These are phyloP conservation scores for Fusarium bactridioides DNA, from an alignment of 2,329 filamentous ascomycete species.

Conservation along the genomic window DNA sequence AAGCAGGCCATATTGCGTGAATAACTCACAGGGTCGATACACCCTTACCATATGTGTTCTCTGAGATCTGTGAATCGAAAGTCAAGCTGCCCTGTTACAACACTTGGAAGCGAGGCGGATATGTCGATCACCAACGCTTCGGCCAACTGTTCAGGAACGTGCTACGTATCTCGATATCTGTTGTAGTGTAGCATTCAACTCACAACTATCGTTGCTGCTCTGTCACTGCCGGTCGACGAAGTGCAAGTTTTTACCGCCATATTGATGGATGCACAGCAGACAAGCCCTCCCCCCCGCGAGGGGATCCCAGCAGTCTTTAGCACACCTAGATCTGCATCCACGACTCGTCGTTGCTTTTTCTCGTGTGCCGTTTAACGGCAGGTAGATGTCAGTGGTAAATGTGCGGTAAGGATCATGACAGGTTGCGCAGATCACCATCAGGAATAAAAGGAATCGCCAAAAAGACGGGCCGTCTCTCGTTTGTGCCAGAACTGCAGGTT, in stretches of 20 bases:
- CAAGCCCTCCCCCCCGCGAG: not conserved
- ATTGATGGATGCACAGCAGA: not conserved
- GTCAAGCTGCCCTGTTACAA: slow-evolving; percentile 15
- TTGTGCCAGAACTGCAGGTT: slow-evolving; percentile 14
- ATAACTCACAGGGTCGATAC: slow-evolving; percentile 4
- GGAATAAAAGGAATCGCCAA: slow-evolving; percentile 20
- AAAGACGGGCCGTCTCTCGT: slow-evolving; percentile 2
- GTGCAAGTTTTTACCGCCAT: slow-evolving; percentile 5
- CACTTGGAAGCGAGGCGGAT: slow-evolving; percentile 24
- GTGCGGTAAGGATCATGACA: slow-evolving; percentile 16
- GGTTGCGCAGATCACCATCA: slow-evolving; percentile 12
- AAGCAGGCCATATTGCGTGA: slow-evolving; percentile 16
- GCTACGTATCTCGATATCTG: slow-evolving; percentile 4
- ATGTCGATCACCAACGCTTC: slow-evolving; percentile 34
- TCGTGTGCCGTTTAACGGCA: slow-evolving; percentile 4
- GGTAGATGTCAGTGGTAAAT: not conserved
- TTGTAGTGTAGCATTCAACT: not conserved
- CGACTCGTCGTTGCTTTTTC: slow-evolving; percentile 15
- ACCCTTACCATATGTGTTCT: slow-evolving; percentile 4
- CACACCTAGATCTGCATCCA: slow-evolving; percentile 13
- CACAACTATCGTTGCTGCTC: not conserved
- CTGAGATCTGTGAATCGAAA: not conserved
- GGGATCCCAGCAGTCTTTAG: slow-evolving; percentile 18
- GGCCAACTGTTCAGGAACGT: slow-evolving; percentile 30
- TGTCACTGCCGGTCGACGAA: not conserved